These are phyloP conservation scores for Larix kaempferi DNA, from an alignment of 75 land plant species.

Conservation along the genomic window DNA sequence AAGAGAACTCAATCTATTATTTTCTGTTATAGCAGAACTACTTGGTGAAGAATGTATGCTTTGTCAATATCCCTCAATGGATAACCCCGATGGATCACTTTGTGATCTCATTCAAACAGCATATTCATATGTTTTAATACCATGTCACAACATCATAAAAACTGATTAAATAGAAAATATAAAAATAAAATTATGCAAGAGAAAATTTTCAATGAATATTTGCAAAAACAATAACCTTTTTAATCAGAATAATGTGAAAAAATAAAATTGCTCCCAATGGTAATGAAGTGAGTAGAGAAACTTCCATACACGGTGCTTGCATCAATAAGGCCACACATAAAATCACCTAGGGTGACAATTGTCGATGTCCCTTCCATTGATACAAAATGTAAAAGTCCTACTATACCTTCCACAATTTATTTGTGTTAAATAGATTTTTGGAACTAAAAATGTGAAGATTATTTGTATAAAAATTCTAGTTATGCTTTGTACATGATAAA, in stretches of 20 bases:
- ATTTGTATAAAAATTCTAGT: no score
- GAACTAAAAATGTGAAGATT: no score
- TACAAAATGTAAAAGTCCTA: no score
- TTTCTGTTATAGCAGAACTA: constrained; percentile 57
- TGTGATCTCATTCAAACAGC: constrained; percentile 75
- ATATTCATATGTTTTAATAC: constrained; percentile 79
- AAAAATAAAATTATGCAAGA: neutral
- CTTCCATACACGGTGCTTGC: constrained; percentile 52
- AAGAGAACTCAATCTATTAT: constrained; percentile 60
- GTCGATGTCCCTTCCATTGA: no score
- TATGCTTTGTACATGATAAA: no score
- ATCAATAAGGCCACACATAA: no score
- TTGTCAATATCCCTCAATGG: constrained; percentile 30
- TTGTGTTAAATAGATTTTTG: no score
- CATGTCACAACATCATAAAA: constrained; percentile 26
- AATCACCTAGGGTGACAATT: no score
- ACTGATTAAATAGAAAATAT: neutral
- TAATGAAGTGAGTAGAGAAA: constrained; percentile 54
- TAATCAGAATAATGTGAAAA: constrained; percentile 67
- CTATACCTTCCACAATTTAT: no score
- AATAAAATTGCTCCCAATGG: constrained; percentile 76
- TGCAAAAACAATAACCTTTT: constrained; percentile 39
- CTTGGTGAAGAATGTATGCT: constrained; percentile 50
- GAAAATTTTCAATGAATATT: neutral
- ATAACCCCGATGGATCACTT: constrained; percentile 47